phyloP scores from a whole-genome alignment of 2,329 filamentous ascomycete species.

The Epicoccum nigrum region DNA sequence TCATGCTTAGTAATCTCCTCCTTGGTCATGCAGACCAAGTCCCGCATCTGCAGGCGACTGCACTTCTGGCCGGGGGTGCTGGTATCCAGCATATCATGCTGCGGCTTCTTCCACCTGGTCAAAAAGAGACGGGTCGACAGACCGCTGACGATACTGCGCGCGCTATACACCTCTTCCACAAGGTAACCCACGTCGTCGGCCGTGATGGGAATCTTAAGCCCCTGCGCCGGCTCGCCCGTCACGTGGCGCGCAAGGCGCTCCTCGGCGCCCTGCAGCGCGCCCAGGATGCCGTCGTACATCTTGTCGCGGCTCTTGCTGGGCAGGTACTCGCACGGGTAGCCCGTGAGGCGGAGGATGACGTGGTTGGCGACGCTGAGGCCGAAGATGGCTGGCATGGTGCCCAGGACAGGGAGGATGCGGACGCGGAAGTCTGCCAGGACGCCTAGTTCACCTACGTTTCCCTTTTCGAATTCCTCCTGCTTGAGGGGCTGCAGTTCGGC shows the following conservation, averaged over 20 bases:
- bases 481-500: conserved; percentile 84
- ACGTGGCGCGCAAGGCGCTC: conserved; percentile 71
- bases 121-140: conserved; percentile 79
- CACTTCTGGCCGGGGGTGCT: conserved; percentile 76
- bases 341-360: conserved; percentile 79
- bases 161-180: conserved; percentile 85
- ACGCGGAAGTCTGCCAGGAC: conserved; percentile 92
- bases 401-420: conserved; percentile 90
- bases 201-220: conserved; percentile 79
- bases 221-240: conserved; percentile 63
- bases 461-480: conserved; percentile 87
- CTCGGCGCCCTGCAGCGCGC: conserved; percentile 75
- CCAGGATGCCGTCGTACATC: conserved; percentile 85
- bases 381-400: conserved; percentile 97
- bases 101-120: conserved; percentile 78
- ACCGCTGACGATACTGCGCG: conserved; percentile 81
- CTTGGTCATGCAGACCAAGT: conserved; percentile 90
- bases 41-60: conserved; percentile 69
- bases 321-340: conserved; percentile 85
- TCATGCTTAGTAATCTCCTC: conserved; percentile 85
- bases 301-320: conserved; percentile 84
- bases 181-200: conserved; percentile 84
- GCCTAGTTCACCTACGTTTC: conserved; percentile 82
- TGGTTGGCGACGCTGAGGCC: conserved; percentile 92
- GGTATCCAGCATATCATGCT: conserved; percentile 66